phyloP scores from a whole-genome alignment of 257 asterid genomes.

The Gentiana macrophylla region DNA sequence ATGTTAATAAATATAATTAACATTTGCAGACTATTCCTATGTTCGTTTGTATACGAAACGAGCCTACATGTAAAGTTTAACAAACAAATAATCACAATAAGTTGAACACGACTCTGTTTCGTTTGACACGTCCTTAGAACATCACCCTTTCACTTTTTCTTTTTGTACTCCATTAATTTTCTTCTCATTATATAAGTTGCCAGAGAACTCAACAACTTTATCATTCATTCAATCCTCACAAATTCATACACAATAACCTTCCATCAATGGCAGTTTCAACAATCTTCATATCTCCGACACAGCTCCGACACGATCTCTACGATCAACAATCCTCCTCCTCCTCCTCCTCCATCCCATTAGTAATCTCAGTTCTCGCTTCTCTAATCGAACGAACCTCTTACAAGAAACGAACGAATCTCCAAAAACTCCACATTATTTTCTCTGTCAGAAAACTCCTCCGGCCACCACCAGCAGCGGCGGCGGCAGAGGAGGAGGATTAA shows the following conservation, averaged over 20 bases:
- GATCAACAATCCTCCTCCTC: slow-evolving; percentile 21
- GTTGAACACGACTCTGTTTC: too few species aligned
- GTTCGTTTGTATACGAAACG: too few species aligned
- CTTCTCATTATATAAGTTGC: slow-evolving; percentile 1
- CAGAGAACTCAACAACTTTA: too few species aligned
- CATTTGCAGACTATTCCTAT: too few species aligned
- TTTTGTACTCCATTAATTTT: neutral
- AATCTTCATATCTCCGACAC: slow-evolving; percentile 56
- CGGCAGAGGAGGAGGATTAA: too few species aligned
- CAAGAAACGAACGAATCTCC: slow-evolving; percentile 61
- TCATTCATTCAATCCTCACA: too few species aligned
- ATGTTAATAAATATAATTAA: too few species aligned
- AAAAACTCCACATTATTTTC: slow-evolving; percentile 24
- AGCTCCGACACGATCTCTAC: slow-evolving; percentile 65
- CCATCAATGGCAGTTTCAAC: slow-evolving; percentile 38
- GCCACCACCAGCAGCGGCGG: slow-evolving; percentile 9
- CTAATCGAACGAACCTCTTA: slow-evolving; percentile 69
- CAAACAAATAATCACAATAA: too few species aligned
- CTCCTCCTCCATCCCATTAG: slow-evolving; percentile 39
- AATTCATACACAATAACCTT: too few species aligned
- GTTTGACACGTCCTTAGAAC: too few species aligned
- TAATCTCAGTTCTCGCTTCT: slow-evolving; percentile 87
- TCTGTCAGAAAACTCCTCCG: slow-evolving; percentile 15
- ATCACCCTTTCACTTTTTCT: neutral
- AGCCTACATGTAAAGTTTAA: too few species aligned